Evolutionary conservation across 2,329 filamentous ascomycete species (phyloP).

Genomic region (Penicillium sp.): DNA sequence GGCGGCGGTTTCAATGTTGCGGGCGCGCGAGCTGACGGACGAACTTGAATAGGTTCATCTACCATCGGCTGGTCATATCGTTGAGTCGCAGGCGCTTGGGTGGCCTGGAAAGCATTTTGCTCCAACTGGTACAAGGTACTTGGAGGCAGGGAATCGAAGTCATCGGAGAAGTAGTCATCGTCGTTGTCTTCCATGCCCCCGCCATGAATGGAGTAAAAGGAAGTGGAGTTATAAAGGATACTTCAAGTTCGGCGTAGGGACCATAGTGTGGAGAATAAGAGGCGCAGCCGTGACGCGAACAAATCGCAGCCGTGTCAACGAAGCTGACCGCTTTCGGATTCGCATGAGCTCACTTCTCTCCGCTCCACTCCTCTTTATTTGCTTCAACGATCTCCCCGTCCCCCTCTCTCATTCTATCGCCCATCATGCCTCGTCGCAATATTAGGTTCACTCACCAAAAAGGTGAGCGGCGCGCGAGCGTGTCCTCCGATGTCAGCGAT

Average conservation of each 20-base stretch:
- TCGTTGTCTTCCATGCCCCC: conserved; percentile 49
- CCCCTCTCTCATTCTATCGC: background rate
- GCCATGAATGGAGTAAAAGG: conserved; percentile 33
- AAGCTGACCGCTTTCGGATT: conserved; percentile 31
- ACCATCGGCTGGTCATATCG: conserved; percentile 8
- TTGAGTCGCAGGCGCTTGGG: conserved; percentile 34
- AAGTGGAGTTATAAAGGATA: background rate
- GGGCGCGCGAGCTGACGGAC: conserved; percentile 8
- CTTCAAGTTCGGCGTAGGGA: background rate
- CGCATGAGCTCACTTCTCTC: conserved; percentile 33
- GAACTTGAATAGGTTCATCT: conserved; percentile 5
- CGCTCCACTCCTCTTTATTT: conserved; percentile 21
- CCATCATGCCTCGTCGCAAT: conserved; percentile 55
- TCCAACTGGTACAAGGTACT: conserved; percentile 46
- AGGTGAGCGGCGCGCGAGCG: conserved; percentile 51
- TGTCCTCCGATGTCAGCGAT: conserved; percentile 55
- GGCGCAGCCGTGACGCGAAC: background rate
- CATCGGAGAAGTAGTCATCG: conserved; percentile 49
- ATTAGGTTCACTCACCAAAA: conserved; percentile 60
- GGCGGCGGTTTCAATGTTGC: conserved; percentile 27
- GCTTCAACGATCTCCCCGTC: background rate
- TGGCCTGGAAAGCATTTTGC: conserved; percentile 46
- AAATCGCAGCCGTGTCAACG: conserved; percentile 1
- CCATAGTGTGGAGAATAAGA: background rate
- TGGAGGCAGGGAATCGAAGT: conserved; percentile 46